Conservation (phyloP, 306 rosid species). For the Boehmeria nivea region DNA sequence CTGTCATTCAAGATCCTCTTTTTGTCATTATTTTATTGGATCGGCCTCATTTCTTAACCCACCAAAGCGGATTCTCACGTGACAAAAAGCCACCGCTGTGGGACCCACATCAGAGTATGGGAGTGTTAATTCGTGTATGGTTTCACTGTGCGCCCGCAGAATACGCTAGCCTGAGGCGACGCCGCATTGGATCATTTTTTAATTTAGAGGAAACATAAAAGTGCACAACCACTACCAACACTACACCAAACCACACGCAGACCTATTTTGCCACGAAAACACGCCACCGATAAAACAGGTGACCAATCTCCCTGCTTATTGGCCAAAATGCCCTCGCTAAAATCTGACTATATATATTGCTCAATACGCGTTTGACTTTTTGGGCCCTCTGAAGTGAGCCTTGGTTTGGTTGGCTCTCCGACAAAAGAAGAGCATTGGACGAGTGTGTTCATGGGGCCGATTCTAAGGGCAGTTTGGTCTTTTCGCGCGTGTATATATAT, state of each 20-base stretch:
- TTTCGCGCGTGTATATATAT: too few relatives aligned
- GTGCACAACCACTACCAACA: conserved; percentile 52
- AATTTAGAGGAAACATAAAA: conserved; percentile 22
- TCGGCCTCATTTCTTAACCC: not conserved
- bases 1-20: too few relatives aligned
- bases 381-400: not conserved
- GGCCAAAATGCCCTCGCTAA: conserved; percentile 33
- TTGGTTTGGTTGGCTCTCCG: too few relatives aligned
- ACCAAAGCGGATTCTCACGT: conserved; percentile 7
- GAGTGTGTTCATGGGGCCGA: not conserved
- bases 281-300: conserved; percentile 58
- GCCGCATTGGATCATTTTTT: conserved; percentile 26
- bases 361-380: conserved; percentile 20
- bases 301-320: not conserved
- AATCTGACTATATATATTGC: not conserved
- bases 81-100: conserved; percentile 14
- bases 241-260: conserved; percentile 42
- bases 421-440: too few relatives aligned
- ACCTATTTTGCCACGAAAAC: conserved; percentile 59
- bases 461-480: conserved; percentile 35
- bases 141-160: conserved; percentile 19
- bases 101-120: not conserved
- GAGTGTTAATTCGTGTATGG: too few relatives aligned
- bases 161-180: conserved; percentile 17
- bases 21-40: conserved; percentile 7